These are phyloP conservation scores for Fonsecaea erecta DNA, from an alignment of 2,329 filamentous ascomycete species.

Conservation along the genomic window DNA sequence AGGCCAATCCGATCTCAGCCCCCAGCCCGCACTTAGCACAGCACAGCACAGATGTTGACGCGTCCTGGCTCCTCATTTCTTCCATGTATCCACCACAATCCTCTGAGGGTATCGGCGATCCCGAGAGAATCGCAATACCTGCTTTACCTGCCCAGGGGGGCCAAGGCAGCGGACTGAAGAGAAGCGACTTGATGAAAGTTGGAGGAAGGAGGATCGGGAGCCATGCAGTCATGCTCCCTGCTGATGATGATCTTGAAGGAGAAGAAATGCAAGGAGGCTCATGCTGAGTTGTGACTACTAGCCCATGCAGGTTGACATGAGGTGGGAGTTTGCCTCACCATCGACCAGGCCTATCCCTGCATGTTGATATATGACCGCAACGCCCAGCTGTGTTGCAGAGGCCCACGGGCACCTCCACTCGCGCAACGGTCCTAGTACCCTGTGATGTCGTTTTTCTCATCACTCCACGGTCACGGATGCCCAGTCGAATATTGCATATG, in stretches of 20 bases:
- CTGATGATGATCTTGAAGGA: background rate
- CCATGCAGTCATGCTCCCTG: slow-evolving; percentile 3
- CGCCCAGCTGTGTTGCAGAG: background rate
- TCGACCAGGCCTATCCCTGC: background rate
- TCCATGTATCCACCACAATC: background rate
- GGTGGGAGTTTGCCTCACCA: background rate
- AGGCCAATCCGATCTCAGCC: background rate
- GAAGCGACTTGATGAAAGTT: background rate
- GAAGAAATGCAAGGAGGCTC: background rate
- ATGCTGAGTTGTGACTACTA: background rate
- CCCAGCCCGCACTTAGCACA: background rate
- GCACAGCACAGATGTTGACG: background rate
- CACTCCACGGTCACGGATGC: no score
- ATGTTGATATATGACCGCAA: background rate
- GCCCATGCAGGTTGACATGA: slow-evolving; percentile 4
- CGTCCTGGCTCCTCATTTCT: background rate
- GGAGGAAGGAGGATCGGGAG: background rate
- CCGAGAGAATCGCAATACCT: background rate
- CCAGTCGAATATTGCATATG: no score
- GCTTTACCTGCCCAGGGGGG: background rate
- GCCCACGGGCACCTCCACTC: background rate
- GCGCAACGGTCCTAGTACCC: background rate
- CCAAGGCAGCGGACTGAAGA: background rate
- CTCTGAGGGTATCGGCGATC: background rate
- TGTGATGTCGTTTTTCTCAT: background rate